Evolutionary conservation across 352 stramenopile species (phyloP).

Genomic region (Phytophthora sp.): DNA sequence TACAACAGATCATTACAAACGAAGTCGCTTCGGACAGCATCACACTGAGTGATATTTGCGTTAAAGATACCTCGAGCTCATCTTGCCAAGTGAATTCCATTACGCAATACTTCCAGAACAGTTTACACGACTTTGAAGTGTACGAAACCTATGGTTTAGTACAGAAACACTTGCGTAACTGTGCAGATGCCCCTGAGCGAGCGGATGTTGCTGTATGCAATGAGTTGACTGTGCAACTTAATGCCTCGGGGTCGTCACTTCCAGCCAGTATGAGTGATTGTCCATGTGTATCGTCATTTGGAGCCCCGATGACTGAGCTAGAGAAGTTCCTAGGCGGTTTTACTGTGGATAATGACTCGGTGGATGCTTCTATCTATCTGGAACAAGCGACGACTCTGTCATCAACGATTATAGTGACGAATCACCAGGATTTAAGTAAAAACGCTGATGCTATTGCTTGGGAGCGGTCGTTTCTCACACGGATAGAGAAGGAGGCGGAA

Average conservation of each 20-base stretch:
- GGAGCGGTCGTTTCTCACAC: conserved; percentile 69
- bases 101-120: conserved; percentile 78
- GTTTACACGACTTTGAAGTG: conserved; percentile 52
- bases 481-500: conserved; percentile 56
- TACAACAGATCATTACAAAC: conserved; percentile 47
- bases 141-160: conserved; percentile 56
- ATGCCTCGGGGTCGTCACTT: conserved; percentile 36
- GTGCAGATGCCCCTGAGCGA: conserved; percentile 32
- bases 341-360: conserved; percentile 22
- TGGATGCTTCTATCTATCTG: conserved; percentile 36
- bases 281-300: conserved; percentile 68
- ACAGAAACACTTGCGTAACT: conserved; percentile 53
- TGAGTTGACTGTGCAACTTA: conserved; percentile 40
- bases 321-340: conserved; percentile 63
- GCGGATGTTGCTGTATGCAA: conserved; percentile 43
- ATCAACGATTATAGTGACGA: conserved; percentile 55
- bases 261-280: conserved; percentile 68
- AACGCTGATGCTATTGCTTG: conserved; percentile 63
- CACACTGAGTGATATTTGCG: conserved; percentile 58
- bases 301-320: conserved; percentile 59
- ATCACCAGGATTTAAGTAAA: conserved; percentile 44
- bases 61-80: conserved; percentile 55
- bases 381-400: conserved; percentile 55
- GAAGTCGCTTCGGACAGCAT: conserved; percentile 28
- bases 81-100: conserved; percentile 58